Evolutionary conservation across 1,284 basidiomycete species (phyloP).

Genomic region (Mycocalia duriaeana): DNA sequence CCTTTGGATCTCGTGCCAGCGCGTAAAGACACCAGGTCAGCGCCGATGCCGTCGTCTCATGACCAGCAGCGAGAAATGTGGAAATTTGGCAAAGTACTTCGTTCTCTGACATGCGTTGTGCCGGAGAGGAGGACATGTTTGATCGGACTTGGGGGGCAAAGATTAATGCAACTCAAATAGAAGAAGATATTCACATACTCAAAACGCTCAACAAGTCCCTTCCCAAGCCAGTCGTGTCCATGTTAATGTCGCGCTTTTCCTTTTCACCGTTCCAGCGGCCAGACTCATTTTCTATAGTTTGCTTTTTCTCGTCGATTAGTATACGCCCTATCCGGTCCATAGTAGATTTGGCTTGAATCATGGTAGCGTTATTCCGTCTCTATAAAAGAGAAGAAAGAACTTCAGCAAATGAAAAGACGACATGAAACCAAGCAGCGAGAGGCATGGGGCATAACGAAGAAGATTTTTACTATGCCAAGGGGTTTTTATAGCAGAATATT

Average conservation of each 20-base stretch:
- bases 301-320: conserved; percentile 47
- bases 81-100: conserved; percentile 76
- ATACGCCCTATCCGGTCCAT: conserved; percentile 52
- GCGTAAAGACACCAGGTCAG: conserved; percentile 72
- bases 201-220: conserved; percentile 51
- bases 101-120: conserved; percentile 54
- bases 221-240: conserved; percentile 3
- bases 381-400: background rate
- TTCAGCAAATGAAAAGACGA: background rate
- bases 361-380: conserved; percentile 31
- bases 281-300: conserved; percentile 11
- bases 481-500: background rate
- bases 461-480: background rate
- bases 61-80: conserved; percentile 69
- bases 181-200: conserved; percentile 31
- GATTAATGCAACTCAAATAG: background rate
- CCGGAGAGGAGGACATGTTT: conserved; percentile 39
- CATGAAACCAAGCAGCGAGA: background rate
- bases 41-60: conserved; percentile 59
- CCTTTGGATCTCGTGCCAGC: conserved; percentile 46
- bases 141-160: conserved; percentile 52
- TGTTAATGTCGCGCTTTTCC: background rate
- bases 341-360: conserved; percentile 39
- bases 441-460: no score
- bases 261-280: background rate